Conservation (phyloP, 345 rosid genomes). For the Eucalyptus virginea region DNA sequence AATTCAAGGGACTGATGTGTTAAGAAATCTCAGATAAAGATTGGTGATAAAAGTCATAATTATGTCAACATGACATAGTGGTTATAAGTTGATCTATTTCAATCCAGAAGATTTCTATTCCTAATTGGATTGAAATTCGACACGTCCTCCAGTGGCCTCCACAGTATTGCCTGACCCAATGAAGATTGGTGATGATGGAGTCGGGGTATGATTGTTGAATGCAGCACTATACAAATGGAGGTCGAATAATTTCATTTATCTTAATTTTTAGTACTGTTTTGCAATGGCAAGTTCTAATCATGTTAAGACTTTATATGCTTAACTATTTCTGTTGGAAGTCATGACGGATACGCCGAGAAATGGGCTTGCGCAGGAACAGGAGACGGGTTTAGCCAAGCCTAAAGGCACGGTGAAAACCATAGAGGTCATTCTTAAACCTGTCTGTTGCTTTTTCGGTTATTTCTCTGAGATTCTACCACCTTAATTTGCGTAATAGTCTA, state of each 20-base stretch:
- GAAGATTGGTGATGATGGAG: too few relatives aligned
- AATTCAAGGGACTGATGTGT: too few relatives aligned
- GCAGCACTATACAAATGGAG: not conserved
- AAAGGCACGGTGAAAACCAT: not conserved
- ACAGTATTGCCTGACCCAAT: accelerated
- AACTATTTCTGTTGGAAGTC: not conserved
- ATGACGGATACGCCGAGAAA: not conserved
- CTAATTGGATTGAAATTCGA: not conserved
- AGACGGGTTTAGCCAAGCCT: not conserved
- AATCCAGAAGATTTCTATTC: accelerated
- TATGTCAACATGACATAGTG: not conserved
- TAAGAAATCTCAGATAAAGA: not conserved
- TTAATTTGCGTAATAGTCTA: not conserved
- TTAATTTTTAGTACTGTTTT: not conserved
- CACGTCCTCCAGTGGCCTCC: not conserved
- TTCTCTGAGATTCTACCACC: not conserved
- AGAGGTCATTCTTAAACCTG: not conserved
- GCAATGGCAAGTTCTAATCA: not conserved
- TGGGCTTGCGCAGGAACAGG: not conserved
- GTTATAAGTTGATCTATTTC: too few relatives aligned
- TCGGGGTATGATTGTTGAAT: too few relatives aligned
- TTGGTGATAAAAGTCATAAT: not conserved
- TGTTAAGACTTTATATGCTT: not conserved
- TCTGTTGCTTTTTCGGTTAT: not conserved
- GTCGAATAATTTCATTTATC: not conserved